Percentiles rank a stretch among this genome's conserved stretches.
Conservation (phyloP, 306 rosid genomes). For the Ammopiptanthus mongolicus region DNA sequence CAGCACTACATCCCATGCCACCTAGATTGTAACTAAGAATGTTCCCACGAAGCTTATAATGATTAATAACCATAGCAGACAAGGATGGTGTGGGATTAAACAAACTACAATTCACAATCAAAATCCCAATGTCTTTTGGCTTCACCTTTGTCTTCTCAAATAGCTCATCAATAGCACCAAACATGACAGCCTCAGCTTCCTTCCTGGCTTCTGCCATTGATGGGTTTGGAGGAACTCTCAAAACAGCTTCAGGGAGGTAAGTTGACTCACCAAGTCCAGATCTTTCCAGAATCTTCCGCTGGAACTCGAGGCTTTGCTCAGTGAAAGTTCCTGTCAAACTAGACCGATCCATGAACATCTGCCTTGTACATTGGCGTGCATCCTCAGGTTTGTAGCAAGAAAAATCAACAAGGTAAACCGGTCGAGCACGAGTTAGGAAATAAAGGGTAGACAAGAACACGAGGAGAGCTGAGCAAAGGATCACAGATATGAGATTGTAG, state of each 20-base stretch:
- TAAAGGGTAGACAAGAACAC: conserved; percentile 49
- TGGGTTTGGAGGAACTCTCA: conserved; percentile 51
- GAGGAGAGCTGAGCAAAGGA: conserved; percentile 38
- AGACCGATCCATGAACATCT: conserved; percentile 47
- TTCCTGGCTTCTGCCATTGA: conserved; percentile 57
- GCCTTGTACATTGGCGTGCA: conserved; percentile 48
- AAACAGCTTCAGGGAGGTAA: conserved; percentile 56
- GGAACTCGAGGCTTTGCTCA: conserved; percentile 43
- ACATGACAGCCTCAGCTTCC: conserved; percentile 57
- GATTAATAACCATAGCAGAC: conserved; percentile 56
- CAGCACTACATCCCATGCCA: conserved; percentile 75
- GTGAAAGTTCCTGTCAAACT: conserved; percentile 36
- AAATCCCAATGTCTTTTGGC: conserved; percentile 52
- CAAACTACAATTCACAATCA: conserved; percentile 63
- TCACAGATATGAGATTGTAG: conserved; percentile 40
- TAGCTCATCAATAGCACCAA: conserved; percentile 55
- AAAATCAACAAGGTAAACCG: conserved; percentile 55
- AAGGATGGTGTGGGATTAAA: conserved; percentile 64
- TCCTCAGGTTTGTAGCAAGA: conserved; percentile 57
- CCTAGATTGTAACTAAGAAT: conserved; percentile 50
- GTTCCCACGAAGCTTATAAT: conserved; percentile 57
- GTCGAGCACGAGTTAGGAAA: conserved; percentile 42
- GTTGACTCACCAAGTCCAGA: conserved; percentile 65
- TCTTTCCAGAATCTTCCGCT: conserved; percentile 50
- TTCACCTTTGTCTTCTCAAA: conserved; percentile 43